Conservation (phyloP, 768 basidiomycete genomes). For the Termitomyces titanicus region DNA sequence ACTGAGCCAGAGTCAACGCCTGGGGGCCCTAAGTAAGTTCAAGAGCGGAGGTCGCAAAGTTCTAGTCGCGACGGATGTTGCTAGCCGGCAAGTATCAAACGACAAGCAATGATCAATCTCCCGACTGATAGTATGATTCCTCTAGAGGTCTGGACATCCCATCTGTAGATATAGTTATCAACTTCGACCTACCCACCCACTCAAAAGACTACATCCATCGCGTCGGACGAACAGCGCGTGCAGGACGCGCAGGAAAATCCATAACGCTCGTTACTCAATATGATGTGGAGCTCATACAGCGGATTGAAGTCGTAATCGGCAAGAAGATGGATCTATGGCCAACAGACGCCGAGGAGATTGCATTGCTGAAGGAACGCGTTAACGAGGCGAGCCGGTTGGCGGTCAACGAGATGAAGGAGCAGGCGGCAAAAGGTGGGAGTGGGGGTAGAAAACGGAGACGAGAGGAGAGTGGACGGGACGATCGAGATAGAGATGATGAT, state of each 20-base stretch:
- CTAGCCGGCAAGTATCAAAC: conserved; percentile 63
- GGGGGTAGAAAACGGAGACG: conserved; percentile 39
- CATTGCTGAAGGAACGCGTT: conserved; percentile 83
- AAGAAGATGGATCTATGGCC: conserved; percentile 92
- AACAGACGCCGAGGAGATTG: conserved; percentile 85
- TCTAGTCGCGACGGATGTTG: conserved; percentile 94
- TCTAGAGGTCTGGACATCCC: conserved; percentile 91
- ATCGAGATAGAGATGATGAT: conserved; percentile 91
- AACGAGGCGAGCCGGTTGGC: conserved; percentile 81
- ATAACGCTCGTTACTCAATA: conserved; percentile 99
- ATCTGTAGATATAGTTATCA: conserved; percentile 93
- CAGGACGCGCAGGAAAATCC: conserved; percentile 94
- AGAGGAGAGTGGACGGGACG: conserved; percentile 54
- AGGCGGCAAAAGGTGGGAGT: conserved; percentile 40
- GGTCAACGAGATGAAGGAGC: conserved; percentile 78
- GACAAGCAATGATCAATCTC: background rate
- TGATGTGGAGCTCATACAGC: conserved; percentile 93
- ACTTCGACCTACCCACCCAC: conserved; percentile 96
- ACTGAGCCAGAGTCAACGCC: conserved; percentile 86
- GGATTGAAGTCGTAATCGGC: conserved; percentile 88
- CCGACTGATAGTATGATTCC: background rate
- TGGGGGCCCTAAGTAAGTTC: conserved; percentile 93
- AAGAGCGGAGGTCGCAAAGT: conserved; percentile 91
- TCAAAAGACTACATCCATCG: conserved; percentile 99
- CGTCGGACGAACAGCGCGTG: conserved; percentile 95